A percentile compares a stretch with the other conserved stretches of the same genome.
These are phyloP conservation scores for Metschnikowia cerradonensis DNA, from an alignment of 805 yeast genomes.

Conservation along the genomic window DNA sequence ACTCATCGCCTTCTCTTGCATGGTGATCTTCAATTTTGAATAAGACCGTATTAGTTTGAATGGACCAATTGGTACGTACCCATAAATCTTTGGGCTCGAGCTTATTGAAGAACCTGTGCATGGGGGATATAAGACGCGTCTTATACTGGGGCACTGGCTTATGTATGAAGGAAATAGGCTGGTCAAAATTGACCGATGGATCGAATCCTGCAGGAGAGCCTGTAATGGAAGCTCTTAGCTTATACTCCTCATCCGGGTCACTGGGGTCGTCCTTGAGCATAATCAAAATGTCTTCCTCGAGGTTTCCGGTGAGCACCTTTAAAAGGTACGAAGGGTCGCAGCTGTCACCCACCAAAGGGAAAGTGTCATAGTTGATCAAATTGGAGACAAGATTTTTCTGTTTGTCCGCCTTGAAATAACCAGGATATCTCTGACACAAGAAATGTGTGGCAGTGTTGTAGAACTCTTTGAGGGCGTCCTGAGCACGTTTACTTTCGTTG, in stretches of 20 bases:
- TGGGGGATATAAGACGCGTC: conserved; percentile 51
- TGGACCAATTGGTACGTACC: conserved; percentile 65
- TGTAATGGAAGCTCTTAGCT: conserved; percentile 51
- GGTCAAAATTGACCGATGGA: conserved; percentile 50
- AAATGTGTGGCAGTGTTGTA: conserved; percentile 42
- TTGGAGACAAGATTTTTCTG: conserved; percentile 28
- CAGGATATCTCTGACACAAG: conserved; percentile 49
- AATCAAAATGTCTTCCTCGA: conserved; percentile 64
- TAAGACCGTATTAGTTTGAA: conserved; percentile 57
- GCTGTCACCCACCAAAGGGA: conserved; percentile 25
- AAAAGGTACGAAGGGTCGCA: conserved; percentile 21
- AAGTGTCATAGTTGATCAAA: conserved; percentile 35
- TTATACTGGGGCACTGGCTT: conserved; percentile 69
- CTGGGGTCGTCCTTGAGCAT: conserved; percentile 40
- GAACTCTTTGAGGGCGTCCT: conserved; percentile 44
- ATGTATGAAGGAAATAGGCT: conserved; percentile 59
- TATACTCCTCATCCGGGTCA: conserved; percentile 51
- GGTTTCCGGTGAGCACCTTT: conserved; percentile 27
- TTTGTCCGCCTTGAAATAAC: conserved; percentile 37
- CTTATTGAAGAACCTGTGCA: conserved; percentile 63
- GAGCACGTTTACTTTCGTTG: conserved; percentile 19
- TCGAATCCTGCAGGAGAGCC: conserved; percentile 74
- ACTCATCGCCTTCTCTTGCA: conserved; percentile 30
- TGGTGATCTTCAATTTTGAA: conserved; percentile 46
- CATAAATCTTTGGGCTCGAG: conserved; percentile 52